These are phyloP conservation scores for Aspergillus fumigatiaffinis DNA, from an alignment of 2,329 filamentous ascomycete species.

Conservation along the genomic window DNA sequence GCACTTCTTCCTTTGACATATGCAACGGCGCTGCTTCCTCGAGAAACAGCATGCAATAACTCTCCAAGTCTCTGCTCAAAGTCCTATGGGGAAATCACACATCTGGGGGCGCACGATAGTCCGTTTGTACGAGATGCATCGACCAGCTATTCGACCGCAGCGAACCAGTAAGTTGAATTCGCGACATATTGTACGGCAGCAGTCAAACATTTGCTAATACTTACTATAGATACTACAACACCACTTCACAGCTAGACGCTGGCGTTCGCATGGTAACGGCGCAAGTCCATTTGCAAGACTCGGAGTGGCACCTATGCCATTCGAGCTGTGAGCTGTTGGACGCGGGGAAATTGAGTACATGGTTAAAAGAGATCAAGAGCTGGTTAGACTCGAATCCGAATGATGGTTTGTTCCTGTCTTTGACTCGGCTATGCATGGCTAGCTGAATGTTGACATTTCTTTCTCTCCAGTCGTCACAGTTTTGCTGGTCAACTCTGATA, in stretches of 20 bases:
- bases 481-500: slow-evolving; percentile 67
- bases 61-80: slow-evolving; percentile 68
- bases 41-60: slow-evolving; percentile 68
- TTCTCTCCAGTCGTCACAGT: slow-evolving; percentile 60
- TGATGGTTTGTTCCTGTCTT: slow-evolving; percentile 44
- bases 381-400: slow-evolving; percentile 69
- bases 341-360: slow-evolving; percentile 61
- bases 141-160: slow-evolving; percentile 59
- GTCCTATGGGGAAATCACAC: slow-evolving; percentile 70
- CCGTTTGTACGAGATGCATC: slow-evolving; percentile 65
- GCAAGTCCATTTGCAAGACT: slow-evolving; percentile 63
- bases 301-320: slow-evolving; percentile 66
- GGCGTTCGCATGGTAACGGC: slow-evolving; percentile 68
- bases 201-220: slow-evolving; percentile 5
- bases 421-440: neutral
- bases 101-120: slow-evolving; percentile 73
- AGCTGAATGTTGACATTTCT: slow-evolving; percentile 1
- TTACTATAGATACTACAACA: slow-evolving; percentile 54
- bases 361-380: slow-evolving; percentile 59
- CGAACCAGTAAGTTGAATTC: slow-evolving; percentile 60
- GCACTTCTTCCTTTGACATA: slow-evolving; percentile 26
- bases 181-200: neutral
- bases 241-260: slow-evolving; percentile 64
- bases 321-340: slow-evolving; percentile 64
- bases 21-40: slow-evolving; percentile 27